Base-by-base conservation (phyloP, 345 rosid genomes). In the Pistacia vera region DNA sequence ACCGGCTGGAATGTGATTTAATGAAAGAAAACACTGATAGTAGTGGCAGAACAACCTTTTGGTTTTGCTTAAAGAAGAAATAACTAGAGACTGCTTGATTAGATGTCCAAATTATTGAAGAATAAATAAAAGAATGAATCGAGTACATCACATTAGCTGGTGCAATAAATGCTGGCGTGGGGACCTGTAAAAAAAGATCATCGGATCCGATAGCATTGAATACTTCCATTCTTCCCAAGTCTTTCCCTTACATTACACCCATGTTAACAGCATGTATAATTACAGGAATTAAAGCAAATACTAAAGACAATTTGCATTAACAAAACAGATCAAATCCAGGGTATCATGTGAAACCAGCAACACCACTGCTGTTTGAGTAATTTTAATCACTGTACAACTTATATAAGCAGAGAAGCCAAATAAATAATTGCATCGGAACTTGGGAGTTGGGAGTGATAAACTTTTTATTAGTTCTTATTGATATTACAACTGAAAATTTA, bases 191-290 rank as follows among this genome's bases (percentile, higher is more conserved):
- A 49, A 49, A 28, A 25, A 30, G 8, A 51, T 36, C 28, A 68
- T 25, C 6, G 17, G 74, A 56, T 38, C 64, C 74, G 0, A 48
- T 61, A 66, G 44, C 75, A 4, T 59, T 30, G 33, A 60, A 25
- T 59, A 8, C 75, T 59, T 48, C 66, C 10, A 33, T 69, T 69
- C 72, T 18, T 28, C 20, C 5, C 71, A 52, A 14, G 56, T 52
- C 56, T 52, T n/a, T 38, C 41, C 7, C 41, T 6, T 30, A 2
- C 33, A 30, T 30, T 30, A 30, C 33, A 30, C 41, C 4, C 41
- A 38, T 38, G 41, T 38, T 38, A 38, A 38, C 5, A 4, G 5
- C 7, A 38, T 38, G 4, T 30, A 38, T 38, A 38, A 38, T 36
- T 36, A 36, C 41, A 36, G 41, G 3, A 36, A 36, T 36, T 36